Evolutionary conservation across 306 rosid species (phyloP), one percentile per base, ranked within the genome.

Genomic region (Castanea sativa): DNA sequence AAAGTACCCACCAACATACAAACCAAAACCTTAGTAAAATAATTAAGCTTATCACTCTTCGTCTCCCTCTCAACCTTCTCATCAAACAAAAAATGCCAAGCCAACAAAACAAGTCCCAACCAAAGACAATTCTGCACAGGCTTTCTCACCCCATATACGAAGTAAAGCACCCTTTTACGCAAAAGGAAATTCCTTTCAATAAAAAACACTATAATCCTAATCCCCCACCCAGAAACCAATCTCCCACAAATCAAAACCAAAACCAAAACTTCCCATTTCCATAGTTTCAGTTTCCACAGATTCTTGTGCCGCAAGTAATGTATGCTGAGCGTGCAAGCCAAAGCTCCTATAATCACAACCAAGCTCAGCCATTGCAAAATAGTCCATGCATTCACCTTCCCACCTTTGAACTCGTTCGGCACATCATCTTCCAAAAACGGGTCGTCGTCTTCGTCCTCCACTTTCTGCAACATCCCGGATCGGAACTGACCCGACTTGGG

Each of bases 241-340:
- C 97, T 73, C 4, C 98, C 98, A 69, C 96, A 94, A 1, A 94
- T 94, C 69, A 92, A 38, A 63, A 92, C 90, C 82, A 92, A 35
- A 77, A 94, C 8, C 90, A 92, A 55, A 4, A 94, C 84, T 79
- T 94, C 97, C 98, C 98, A 94, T 83, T 90, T 92, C 98, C 98
- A 94, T 23, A 94, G 13, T 32, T 55, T 73, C 20, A 94, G 81
- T 49, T 90, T 78, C 97, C 96, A 92, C 29, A 89, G 70, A 23
- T 78, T 45, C 81, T 74, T 85, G 1, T 57, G 4, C 75, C 91
- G 83, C 76, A 94, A 27, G 20, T 60, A 4, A 0, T 78, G 89
- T 33, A 92, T 21, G 2, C 79, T 41, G 1, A 94, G 83, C 0
- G 96, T 89, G 18, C 93, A 85, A 38, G 77, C 19, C 8, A 90